phyloP scores from a whole-genome alignment of 495 filamentous ascomycete species.

The Xanthoparmelia taractica region DNA sequence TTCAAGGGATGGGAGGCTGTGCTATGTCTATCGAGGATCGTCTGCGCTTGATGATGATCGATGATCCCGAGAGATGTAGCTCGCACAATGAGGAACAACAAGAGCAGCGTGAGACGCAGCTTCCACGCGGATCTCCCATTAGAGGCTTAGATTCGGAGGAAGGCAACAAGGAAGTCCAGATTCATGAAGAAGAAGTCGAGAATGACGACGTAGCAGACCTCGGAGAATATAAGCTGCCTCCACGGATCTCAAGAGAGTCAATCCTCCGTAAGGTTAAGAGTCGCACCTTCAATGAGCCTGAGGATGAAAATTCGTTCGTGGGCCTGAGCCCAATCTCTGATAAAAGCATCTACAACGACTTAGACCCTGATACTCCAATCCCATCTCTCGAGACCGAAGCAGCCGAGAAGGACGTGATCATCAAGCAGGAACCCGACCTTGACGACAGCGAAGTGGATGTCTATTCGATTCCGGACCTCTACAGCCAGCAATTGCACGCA shows the following conservation, averaged over 20 bases:
- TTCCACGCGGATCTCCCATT: constrained; percentile 30
- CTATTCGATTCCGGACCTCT: constrained; percentile 62
- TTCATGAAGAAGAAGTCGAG: constrained; percentile 34
- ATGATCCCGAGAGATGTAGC: constrained; percentile 49
- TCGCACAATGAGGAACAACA: constrained; percentile 24
- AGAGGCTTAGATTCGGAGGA: constrained; percentile 31
- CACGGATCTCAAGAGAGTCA: constrained; percentile 84
- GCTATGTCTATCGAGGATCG: constrained; percentile 77
- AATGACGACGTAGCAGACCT: constrained; percentile 49
- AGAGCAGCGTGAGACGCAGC: constrained; percentile 53
- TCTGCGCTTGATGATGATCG: constrained; percentile 73
- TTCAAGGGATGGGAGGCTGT: constrained; percentile 56
- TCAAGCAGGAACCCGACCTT: constrained; percentile 55
- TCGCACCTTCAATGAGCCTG: constrained; percentile 35
- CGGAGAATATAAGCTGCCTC: constrained; percentile 55
- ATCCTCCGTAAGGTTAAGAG: constrained; percentile 81
- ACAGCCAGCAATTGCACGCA: constrained; percentile 24
- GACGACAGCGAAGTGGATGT: constrained; percentile 58
- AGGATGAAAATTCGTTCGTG: constrained; percentile 56
- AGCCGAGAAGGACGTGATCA: constrained; percentile 52
- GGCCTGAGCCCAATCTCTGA: constrained; percentile 47
- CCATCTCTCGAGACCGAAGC: constrained; percentile 57
- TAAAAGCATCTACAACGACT: constrained; percentile 35
- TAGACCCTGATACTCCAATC: constrained; percentile 82
- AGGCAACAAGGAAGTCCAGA: constrained; percentile 36